Percentiles rank a stretch among this genome's conserved stretches.
Evolutionary conservation across 2,329 filamentous ascomycete species (phyloP).

Genomic region (Claviceps sp.): DNA sequence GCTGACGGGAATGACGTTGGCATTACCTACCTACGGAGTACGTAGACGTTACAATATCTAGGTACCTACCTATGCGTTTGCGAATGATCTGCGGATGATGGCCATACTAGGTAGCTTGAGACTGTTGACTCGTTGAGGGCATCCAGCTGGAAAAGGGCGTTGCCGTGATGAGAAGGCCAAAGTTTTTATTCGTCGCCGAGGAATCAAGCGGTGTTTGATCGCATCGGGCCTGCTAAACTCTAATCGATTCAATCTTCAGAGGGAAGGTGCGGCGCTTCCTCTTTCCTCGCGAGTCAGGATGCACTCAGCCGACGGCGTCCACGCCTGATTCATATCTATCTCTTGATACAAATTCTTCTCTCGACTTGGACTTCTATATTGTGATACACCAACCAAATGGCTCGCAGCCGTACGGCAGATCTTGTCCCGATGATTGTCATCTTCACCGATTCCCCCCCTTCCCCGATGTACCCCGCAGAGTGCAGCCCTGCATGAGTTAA

Average conservation of each 20-base stretch:
- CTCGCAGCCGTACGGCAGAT: background rate
- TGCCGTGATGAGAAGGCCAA: too few species aligned
- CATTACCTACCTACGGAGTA: background rate
- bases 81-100: too few species aligned
- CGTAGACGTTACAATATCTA: too few species aligned
- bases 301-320: background rate
- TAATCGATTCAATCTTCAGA: background rate
- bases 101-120: too few species aligned
- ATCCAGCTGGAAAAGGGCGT: too few species aligned
- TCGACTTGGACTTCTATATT: background rate
- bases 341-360: background rate
- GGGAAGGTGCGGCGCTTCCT: background rate
- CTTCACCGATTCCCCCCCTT: background rate
- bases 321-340: background rate
- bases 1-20: background rate
- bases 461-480: background rate
- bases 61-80: too few species aligned
- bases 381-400: background rate
- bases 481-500: background rate
- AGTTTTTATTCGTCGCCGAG: background rate
- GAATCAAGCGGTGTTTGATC: background rate
- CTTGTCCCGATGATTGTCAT: background rate
- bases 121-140: too few species aligned
- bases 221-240: background rate
- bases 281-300: background rate